Evolutionary conservation across 1,139 yeast species (phyloP), one percentile per base, ranked within the genome.

Genomic region (Yamadazyma mexicana): DNA sequence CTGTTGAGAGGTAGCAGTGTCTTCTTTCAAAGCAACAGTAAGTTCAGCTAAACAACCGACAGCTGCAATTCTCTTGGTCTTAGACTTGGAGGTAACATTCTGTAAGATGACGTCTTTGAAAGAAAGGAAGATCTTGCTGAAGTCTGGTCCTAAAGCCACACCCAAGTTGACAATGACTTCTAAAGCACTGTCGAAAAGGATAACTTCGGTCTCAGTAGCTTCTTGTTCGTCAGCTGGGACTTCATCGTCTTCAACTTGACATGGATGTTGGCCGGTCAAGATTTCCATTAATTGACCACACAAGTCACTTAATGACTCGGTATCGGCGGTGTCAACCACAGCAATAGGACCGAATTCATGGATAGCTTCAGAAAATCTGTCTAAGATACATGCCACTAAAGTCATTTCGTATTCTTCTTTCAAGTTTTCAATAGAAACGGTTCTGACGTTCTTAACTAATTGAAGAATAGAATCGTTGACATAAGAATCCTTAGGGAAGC

Each of bases 21-120:
- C 63, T 30, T 73, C 61, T 59, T 84, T 82, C 73, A 92, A 71
- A 42, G 94, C 94, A 42, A 78, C 77, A 39, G 87, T 79, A 48
- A 92, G 81, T 64, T 91, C 98, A 32, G 98, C 96, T 48, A 89
- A 72, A 33, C 94, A 87, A 49, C 98, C 98, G 51, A 88, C 79
- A 34, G 94, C 83, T 38, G 87, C 77, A 33, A 87, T 86, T 62
- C 97, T 81, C 73, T 87, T 92, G 45, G 62, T 63, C 65, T 81
- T 83, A 40, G 84, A 79, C 60, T 82, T 80, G 45, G 86, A 77
- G 41, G 74, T 69, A 46, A 81, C 77, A 60, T 83, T 79, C 40
- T 77, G 61, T 47, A 78, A 65, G 43, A 92, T 72, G 35, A 79
- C 65, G 42, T 81, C 83, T 61, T 87, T 84, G 74, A 88, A 86